Evolutionary conservation across 2,329 filamentous ascomycete genomes (phyloP).

Genomic region (Sclerotinia trifoliorum): DNA sequence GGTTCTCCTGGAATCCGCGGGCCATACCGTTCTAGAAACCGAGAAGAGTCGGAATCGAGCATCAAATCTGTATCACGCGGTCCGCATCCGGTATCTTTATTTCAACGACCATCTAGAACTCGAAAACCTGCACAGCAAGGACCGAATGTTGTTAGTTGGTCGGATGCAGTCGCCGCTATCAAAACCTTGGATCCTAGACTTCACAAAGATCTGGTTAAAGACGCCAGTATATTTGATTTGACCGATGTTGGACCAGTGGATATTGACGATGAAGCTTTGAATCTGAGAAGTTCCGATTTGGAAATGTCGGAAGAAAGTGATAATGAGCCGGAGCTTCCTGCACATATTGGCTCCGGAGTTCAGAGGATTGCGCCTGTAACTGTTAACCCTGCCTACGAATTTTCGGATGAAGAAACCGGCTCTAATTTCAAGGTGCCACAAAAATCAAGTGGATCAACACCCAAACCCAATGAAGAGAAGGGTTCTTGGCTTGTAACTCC

Average conservation of each 20-base stretch:
- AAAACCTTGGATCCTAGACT: slow-evolving; percentile 35
- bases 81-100: background rate
- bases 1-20: background rate
- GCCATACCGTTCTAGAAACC: background rate
- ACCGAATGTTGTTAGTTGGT: slow-evolving; percentile 36
- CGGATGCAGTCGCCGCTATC: slow-evolving; percentile 36
- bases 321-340: slow-evolving; percentile 10
- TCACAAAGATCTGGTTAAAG: slow-evolving; percentile 35
- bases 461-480: background rate
- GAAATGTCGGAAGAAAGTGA: background rate
- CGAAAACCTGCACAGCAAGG: slow-evolving; percentile 34
- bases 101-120: slow-evolving; percentile 27
- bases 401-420: slow-evolving; percentile 22
- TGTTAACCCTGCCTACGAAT: slow-evolving; percentile 11
- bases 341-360: background rate
- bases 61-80: background rate
- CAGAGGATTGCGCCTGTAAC: slow-evolving; percentile 6
- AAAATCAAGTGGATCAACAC: background rate
- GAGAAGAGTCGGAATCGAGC: background rate
- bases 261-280: slow-evolving; percentile 2
- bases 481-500: background rate
- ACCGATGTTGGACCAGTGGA: slow-evolving; percentile 14
- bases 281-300: background rate
- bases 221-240: slow-evolving; percentile 27
- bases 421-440: background rate